Evolutionary conservation across 805 yeast genomes (phyloP).

Genomic region (Candida nanaspora): DNA sequence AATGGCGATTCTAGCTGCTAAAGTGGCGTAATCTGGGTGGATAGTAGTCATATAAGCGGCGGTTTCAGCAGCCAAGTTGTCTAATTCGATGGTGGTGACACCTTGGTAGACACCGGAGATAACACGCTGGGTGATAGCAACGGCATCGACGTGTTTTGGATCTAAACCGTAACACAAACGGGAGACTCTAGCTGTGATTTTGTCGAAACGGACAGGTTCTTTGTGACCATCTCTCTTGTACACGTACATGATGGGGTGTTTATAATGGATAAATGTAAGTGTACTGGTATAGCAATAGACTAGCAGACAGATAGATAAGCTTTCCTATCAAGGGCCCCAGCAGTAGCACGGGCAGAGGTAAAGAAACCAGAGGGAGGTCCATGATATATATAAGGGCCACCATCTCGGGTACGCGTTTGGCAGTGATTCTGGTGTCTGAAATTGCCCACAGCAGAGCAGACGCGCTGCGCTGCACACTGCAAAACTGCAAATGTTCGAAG

Average conservation of each 20-base stretch:
- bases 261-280: not conserved
- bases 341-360: too few relatives aligned
- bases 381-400: too few relatives aligned
- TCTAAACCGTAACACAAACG: conserved; percentile 94
- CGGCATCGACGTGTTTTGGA: conserved; percentile 87
- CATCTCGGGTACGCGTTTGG: too few relatives aligned
- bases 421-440: too few relatives aligned
- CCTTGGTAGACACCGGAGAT: conserved; percentile 96
- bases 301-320: too few relatives aligned
- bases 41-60: conserved; percentile 96
- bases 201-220: conserved; percentile 93
- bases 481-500: too few relatives aligned
- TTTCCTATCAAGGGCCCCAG: too few relatives aligned
- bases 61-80: conserved; percentile 83
- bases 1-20: conserved; percentile 94
- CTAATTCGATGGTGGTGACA: conserved; percentile 86
- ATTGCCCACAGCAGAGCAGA: too few relatives aligned
- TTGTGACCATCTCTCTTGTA: conserved; percentile 88
- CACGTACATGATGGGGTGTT: conserved; percentile 56
- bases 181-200: conserved; percentile 91
- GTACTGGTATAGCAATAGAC: too few relatives aligned
- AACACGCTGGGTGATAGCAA: conserved; percentile 90
- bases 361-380: too few relatives aligned
- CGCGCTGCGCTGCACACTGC: too few relatives aligned
- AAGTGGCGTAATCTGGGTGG: conserved; percentile 94